phyloP scores from a whole-genome alignment of 1,284 basidiomycete genomes.

The Ganoderma boninense region DNA sequence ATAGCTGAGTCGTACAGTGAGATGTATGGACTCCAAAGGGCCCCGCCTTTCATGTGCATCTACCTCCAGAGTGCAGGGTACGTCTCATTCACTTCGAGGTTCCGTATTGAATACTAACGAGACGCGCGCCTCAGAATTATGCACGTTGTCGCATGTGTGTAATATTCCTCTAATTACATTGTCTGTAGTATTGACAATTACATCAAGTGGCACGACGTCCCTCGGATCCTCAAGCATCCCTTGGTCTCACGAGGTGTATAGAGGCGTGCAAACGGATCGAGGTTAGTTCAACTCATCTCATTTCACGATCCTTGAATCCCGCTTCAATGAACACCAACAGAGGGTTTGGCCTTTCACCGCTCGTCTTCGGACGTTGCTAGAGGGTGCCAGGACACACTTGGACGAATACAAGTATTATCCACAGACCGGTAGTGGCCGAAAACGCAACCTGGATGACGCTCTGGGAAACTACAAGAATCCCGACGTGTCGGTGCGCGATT shows the following conservation, averaged over 20 bases:
- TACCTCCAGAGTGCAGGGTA: constrained; percentile 82
- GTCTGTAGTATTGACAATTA: constrained; percentile 19
- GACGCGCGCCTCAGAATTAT: constrained; percentile 65
- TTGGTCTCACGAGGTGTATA: constrained; percentile 75
- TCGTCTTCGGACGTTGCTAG: constrained; percentile 74
- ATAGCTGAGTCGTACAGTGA: constrained; percentile 68
- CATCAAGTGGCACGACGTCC: constrained; percentile 70
- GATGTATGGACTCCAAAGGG: constrained; percentile 67
- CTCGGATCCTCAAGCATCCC: constrained; percentile 71
- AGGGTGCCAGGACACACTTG: constrained; percentile 70
- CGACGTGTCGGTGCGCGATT: constrained; percentile 55
- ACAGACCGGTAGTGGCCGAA: constrained; percentile 51
- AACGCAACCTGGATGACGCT: constrained; percentile 71
- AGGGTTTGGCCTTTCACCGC: constrained; percentile 76
- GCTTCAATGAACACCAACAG: constrained; percentile 28
- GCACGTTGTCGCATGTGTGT: constrained; percentile 78
- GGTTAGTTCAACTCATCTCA: constrained; percentile 49
- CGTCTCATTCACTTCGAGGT: constrained; percentile 34
- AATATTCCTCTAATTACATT: not conserved
- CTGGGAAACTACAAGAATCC: constrained; percentile 63
- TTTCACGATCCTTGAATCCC: not conserved
- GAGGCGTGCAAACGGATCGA: constrained; percentile 75
- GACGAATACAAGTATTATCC: constrained; percentile 50
- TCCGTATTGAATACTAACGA: constrained; percentile 1
- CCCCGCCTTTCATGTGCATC: constrained; percentile 76